Evolutionary conservation across 2,329 filamentous ascomycete species (phyloP).

Genomic region (Aureobasidium sp.): DNA sequence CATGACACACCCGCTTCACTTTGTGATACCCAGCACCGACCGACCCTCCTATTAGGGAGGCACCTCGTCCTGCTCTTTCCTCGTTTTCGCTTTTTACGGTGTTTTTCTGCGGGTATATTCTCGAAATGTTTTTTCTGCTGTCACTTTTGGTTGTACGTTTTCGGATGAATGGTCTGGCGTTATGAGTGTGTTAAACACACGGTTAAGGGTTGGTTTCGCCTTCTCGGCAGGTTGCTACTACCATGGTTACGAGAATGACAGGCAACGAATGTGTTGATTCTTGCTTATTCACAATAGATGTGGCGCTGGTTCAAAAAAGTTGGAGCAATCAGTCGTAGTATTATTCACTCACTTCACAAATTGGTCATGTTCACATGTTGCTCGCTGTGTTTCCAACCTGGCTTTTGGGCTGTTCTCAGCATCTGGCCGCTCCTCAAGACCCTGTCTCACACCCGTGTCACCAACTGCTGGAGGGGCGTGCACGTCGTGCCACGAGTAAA

Average conservation of each 20-base stretch:
- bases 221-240: not conserved
- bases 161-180: not conserved
- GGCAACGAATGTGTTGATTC: not conserved
- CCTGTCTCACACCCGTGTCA: not conserved
- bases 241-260: slow-evolving; percentile 4
- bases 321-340: not conserved
- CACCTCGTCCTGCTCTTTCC: not conserved
- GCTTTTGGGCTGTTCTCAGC: not conserved
- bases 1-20: slow-evolving; percentile 3
- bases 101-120: not conserved
- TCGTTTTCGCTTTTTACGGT: not conserved
- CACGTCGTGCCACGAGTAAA: not conserved
- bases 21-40: slow-evolving; percentile 12
- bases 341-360: not conserved
- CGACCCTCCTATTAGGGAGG: not conserved
- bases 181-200: not conserved
- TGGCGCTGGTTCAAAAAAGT: not conserved
- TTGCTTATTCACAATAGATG: not conserved
- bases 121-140: not conserved
- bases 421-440: not conserved
- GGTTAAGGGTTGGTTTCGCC: not conserved
- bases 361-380: not conserved
- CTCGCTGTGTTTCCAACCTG: not conserved
- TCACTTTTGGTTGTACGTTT: not conserved
- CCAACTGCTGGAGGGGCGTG: not conserved